Evolutionary conservation across 345 rosid species (phyloP).

Genomic region (Citrus medica): DNA sequence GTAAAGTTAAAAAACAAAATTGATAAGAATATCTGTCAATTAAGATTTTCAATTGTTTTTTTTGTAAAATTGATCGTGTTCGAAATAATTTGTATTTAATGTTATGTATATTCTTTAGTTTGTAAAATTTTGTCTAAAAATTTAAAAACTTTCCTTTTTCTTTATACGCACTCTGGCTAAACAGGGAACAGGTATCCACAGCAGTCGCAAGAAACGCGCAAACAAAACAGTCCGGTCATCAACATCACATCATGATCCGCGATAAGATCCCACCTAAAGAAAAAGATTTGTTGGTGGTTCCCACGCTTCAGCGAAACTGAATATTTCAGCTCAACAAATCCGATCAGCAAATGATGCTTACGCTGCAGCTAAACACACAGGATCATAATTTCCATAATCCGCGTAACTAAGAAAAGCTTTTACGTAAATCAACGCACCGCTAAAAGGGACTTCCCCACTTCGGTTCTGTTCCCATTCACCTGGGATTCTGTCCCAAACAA

Average conservation of each 20-base stretch:
- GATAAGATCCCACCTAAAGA: not conserved
- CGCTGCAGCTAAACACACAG: not conserved
- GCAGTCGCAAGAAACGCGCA: not conserved
- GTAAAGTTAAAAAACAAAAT: too few species aligned
- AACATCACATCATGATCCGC: not conserved
- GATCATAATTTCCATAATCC: not conserved
- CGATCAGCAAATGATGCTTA: not conserved
- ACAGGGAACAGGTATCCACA: not conserved
- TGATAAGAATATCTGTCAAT: too few species aligned
- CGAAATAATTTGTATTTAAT: too few species aligned
- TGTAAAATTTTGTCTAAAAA: too few species aligned
- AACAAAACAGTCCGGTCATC: not conserved
- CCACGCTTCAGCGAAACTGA: not conserved
- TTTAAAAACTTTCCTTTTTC: too few species aligned
- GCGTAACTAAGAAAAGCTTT: not conserved
- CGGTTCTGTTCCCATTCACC: not conserved
- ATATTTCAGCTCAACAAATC: not conserved
- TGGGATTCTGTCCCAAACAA: not conserved
- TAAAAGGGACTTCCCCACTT: not conserved
- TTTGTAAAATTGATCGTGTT: too few species aligned
- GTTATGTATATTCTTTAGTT: too few species aligned
- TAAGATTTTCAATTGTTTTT: too few species aligned
- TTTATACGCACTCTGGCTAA: not conserved
- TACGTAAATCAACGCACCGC: not conserved
- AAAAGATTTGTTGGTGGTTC: not conserved